Evolutionary conservation across 2,329 filamentous ascomycete species (phyloP).

Genomic region (Venturia nashicola): DNA sequence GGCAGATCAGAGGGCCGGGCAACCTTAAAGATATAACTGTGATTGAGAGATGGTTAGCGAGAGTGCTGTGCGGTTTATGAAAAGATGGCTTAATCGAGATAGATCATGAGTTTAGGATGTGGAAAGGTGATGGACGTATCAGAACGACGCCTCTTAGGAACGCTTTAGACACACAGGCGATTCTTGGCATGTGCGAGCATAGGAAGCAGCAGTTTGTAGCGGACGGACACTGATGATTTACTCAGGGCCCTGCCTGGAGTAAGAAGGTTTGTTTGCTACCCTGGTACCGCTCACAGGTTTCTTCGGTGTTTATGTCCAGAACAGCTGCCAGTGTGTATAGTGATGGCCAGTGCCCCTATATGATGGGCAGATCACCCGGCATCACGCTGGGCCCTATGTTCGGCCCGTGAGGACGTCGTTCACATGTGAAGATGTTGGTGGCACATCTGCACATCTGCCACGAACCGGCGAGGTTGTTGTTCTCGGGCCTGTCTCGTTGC

Average conservation of each 20-base stretch:
- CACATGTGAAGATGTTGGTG: not conserved
- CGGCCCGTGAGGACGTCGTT: not conserved
- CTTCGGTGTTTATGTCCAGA: slow-evolving; percentile 1
- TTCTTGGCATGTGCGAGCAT: slow-evolving; percentile 5
- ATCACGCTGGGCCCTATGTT: not conserved
- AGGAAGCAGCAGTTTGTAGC: not conserved
- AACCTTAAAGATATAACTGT: not conserved
- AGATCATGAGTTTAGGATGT: not conserved
- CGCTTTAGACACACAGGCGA: not conserved
- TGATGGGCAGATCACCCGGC: not conserved
- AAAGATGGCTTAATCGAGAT: not conserved
- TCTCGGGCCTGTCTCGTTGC: not conserved
- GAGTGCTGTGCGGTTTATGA: not conserved
- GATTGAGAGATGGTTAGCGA: not conserved
- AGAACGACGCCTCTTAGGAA: not conserved
- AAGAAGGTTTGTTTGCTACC: slow-evolving; percentile 2
- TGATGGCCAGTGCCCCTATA: not conserved
- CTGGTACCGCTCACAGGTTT: not conserved
- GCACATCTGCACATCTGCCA: not conserved
- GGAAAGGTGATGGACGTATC: not conserved
- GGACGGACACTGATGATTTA: not conserved
- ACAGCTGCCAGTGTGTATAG: not conserved
- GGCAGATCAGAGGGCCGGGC: not conserved
- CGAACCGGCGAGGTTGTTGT: not conserved
- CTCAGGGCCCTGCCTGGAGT: slow-evolving; percentile 6